Evolutionary conservation across 2,329 filamentous ascomycete species (phyloP).

Genomic region (Rhytidhysteron rufulum): DNA sequence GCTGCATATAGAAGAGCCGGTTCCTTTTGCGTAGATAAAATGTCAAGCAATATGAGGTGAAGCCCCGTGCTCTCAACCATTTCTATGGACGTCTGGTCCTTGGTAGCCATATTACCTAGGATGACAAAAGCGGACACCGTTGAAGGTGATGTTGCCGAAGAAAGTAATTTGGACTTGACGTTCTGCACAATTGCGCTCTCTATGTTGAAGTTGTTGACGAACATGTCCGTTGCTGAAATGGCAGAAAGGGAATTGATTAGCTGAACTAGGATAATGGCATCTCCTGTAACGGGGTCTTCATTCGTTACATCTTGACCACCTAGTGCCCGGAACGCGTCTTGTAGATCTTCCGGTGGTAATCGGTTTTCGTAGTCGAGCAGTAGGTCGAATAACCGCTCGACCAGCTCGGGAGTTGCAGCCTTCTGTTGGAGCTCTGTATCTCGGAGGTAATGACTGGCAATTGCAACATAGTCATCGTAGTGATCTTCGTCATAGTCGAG

Average conservation of each 20-base stretch:
- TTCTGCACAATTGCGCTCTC: slow-evolving; percentile 24
- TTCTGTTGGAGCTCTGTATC: slow-evolving; percentile 31
- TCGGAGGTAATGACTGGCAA: slow-evolving; percentile 32
- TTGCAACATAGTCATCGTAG: slow-evolving; percentile 28
- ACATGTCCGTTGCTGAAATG: slow-evolving; percentile 32
- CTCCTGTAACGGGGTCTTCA: slow-evolving; percentile 20
- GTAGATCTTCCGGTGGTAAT: slow-evolving; percentile 21
- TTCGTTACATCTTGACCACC: slow-evolving; percentile 21
- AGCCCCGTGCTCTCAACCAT: slow-evolving; percentile 32
- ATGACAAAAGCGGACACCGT: slow-evolving; percentile 33
- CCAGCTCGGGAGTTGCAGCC: slow-evolving; percentile 22
- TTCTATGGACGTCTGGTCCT: slow-evolving; percentile 28
- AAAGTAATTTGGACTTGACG: slow-evolving; percentile 21
- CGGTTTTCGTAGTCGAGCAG: slow-evolving; percentile 28
- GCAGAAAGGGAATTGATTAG: slow-evolving; percentile 28
- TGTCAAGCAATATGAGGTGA: slow-evolving; percentile 23
- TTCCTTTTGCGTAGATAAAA: slow-evolving; percentile 23
- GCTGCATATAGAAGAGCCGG: slow-evolving; percentile 32
- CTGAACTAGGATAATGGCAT: slow-evolving; percentile 25
- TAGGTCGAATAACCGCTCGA: slow-evolving; percentile 25
- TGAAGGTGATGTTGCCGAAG: slow-evolving; percentile 17
- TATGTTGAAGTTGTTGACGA: slow-evolving; percentile 22
- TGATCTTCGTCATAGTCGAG: slow-evolving; percentile 30
- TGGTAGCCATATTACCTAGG: slow-evolving; percentile 36
- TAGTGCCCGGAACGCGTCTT: slow-evolving; percentile 25